A percentile compares a stretch with the other conserved stretches of the same genome.
These are phyloP conservation scores for Fusarium nygamai DNA, from an alignment of 2,329 filamentous ascomycete species.

Conservation along the genomic window DNA sequence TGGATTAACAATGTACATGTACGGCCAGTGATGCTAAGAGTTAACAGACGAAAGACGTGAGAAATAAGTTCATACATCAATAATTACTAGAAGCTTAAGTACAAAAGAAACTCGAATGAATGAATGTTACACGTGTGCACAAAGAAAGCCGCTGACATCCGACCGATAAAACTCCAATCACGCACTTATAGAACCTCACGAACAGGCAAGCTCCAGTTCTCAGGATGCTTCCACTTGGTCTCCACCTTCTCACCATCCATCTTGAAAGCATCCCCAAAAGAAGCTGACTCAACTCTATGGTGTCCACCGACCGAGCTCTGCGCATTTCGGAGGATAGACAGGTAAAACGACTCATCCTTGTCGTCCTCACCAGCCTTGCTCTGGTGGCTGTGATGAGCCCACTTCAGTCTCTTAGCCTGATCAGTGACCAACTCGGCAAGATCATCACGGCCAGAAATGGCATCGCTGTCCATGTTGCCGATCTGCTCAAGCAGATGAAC, in stretches of 20 bases:
- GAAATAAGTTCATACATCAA: neutral
- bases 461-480: neutral
- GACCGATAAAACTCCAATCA: too few species aligned
- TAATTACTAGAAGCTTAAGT: too few species aligned
- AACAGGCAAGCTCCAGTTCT: constrained; percentile 3
- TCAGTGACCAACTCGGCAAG: neutral
- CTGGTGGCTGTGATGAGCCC: neutral
- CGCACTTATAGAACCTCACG: neutral
- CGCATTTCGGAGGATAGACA: neutral
- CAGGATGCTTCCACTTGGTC: constrained; percentile 7
- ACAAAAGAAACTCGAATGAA: neutral
- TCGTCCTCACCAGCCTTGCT: neutral
- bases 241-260: neutral
- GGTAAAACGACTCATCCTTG: neutral
- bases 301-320: neutral
- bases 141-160: neutral
- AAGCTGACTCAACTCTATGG: neutral
- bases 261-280: neutral
- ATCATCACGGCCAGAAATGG: neutral
- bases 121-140: neutral
- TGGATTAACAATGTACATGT: rapidly evolving
- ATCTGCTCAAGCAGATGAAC: neutral
- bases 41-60: neutral
- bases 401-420: neutral
- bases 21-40: rapidly evolving